Evolutionary conservation across 148 eudicot species (phyloP), one percentile per base, ranked within the genome.

Genomic region (Amaranthus cruentus): DNA sequence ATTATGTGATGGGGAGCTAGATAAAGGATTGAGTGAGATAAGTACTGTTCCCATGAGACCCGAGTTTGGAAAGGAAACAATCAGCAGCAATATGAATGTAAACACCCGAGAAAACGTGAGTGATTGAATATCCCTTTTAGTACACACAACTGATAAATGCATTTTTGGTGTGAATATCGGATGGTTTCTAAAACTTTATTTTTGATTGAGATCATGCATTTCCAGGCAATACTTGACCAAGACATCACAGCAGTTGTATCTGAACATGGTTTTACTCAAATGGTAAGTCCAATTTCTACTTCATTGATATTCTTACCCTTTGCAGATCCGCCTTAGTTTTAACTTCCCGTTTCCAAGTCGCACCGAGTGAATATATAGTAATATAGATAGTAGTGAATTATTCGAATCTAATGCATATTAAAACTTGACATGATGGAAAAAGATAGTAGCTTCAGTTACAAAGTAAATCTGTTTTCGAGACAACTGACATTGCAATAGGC

Each of bases 21-120:
- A 76, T 80, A 69, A 67, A 21, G 69, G 78, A 78, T 21, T 71
- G 48, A 28, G 55, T 38, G 81, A 75, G 70, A 68, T 74, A 63
- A 68, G 54, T 76, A 73, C 51, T 62, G 72, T 55, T 62, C 71
- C 81, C 47, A 74, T 74, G 81, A 81, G 78, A 76, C 44, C 62
- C 54, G 79, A 77, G 58, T 64, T 73, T 75, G 87, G 82, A 58
- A 82, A 78, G 53, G 82, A 68, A 72, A 73, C 59, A 18, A 74
- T 70, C 55, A 66, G 15, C 61, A 71, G 59, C 48, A 75, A 58
- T 49, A 74, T 64, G 62, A 71, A 67, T 69, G 72, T 68, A 9
- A 80, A 69, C 49, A 77, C 60, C 47, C 38, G 79, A 74, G 71
- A 66, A 62, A 80, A 72, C 78, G 90, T 87, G 72, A 74, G 87